Conservation (phyloP, 169 alveolate species). For the Neospora caninum region DNA sequence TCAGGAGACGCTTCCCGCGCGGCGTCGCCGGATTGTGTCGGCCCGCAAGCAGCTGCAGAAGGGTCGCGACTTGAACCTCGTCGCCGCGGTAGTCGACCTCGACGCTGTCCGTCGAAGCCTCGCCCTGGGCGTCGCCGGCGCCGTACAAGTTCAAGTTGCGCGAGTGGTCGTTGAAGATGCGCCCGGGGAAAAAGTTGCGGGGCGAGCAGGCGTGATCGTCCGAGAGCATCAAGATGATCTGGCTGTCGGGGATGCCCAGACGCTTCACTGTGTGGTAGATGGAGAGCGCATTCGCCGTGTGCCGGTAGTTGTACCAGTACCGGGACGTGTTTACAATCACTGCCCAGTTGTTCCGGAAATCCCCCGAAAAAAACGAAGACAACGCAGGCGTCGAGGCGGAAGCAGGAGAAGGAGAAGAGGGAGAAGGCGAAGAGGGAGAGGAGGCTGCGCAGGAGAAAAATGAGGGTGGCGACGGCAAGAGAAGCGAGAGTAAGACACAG, state of each 20-base stretch:
- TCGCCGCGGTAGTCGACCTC: constrained; percentile 63
- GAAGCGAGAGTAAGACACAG: not conserved
- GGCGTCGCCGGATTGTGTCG: constrained; percentile 52
- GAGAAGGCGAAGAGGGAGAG: not conserved
- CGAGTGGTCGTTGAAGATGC: constrained; percentile 73
- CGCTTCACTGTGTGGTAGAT: constrained; percentile 84
- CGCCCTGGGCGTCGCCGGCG: not conserved
- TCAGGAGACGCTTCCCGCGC: constrained; percentile 40
- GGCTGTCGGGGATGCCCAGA: constrained; percentile 85
- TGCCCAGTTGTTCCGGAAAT: constrained; percentile 68
- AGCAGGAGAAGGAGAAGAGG: not conserved
- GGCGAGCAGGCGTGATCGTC: constrained; percentile 86
- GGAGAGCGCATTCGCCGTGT: constrained; percentile 86
- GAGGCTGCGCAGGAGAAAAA: not conserved
- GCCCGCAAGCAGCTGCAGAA: constrained; percentile 58
- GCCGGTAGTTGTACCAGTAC: constrained; percentile 90
- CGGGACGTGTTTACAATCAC: constrained; percentile 87
- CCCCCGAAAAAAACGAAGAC: not conserved
- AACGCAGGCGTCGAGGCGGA: not conserved
- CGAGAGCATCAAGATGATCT: constrained; percentile 86
- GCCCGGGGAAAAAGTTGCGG: constrained; percentile 85
- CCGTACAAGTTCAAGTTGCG: constrained; percentile 47
- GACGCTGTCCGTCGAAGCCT: not conserved
- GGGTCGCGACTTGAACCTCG: constrained; percentile 41
- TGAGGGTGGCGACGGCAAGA: not conserved